phyloP scores from a whole-genome alignment of 2,329 filamentous ascomycete genomes.

The Neoarthrinium moseri region DNA sequence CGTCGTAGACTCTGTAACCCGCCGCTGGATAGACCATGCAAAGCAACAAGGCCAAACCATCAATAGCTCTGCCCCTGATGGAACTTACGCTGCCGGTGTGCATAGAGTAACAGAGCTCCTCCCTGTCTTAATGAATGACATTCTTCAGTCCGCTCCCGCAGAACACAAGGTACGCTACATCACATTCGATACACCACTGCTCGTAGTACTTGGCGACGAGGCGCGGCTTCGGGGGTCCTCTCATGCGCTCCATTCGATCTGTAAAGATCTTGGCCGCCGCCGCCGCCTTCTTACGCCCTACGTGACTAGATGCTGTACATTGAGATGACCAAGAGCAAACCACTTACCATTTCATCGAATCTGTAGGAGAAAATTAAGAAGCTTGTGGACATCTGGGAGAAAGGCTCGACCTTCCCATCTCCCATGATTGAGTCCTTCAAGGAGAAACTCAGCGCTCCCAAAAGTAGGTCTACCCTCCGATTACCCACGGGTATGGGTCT shows the following conservation, averaged over 20 bases:
- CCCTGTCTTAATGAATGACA: conserved; percentile 92
- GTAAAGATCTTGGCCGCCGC: conserved; percentile 1
- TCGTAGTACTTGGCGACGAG: conserved; percentile 27
- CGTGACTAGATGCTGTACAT: background rate
- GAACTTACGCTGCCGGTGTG: conserved; percentile 92
- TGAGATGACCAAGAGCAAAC: conserved; percentile 8
- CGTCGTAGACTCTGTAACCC: conserved; percentile 99
- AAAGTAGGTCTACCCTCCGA: conserved; percentile 71
- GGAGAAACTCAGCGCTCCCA: conserved; percentile 66
- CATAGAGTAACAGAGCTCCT: conserved; percentile 95
- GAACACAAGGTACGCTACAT: conserved; percentile 90
- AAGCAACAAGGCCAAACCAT: conserved; percentile 81
- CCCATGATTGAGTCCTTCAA: conserved; percentile 81
- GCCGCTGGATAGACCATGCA: conserved; percentile 97
- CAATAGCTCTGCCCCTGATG: conserved; percentile 78
- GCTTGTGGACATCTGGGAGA: conserved; percentile 96
- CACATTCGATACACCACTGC: conserved; percentile 25
- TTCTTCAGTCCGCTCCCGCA: conserved; percentile 80
- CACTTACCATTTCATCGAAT: conserved; percentile 40
- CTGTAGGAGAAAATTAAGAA: conserved; percentile 94
- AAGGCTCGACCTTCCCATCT: conserved; percentile 84
- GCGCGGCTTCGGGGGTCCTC: conserved; percentile 14
- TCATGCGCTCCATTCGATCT: conserved; percentile 6
- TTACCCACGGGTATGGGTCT: no score
- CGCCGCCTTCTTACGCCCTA: background rate